Percentiles rank a stretch among this genome's conserved stretches.
Evolutionary conservation across 2,329 filamentous ascomycete genomes (phyloP).

Genomic region (Onygenales sp.): DNA sequence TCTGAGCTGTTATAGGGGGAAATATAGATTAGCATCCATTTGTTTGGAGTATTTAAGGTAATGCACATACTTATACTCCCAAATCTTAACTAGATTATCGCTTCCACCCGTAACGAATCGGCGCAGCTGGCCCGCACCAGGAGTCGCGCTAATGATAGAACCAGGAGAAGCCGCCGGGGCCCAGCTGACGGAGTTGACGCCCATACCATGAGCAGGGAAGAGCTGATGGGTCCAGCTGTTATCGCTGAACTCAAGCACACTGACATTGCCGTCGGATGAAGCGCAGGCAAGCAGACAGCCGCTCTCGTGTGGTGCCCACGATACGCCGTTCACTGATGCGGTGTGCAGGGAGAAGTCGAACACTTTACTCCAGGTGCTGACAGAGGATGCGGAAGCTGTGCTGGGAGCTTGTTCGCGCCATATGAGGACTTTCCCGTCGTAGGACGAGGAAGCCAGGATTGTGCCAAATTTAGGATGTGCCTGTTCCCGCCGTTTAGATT

Average conservation of each 20-base stretch:
- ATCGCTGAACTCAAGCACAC: slow-evolving; percentile 93
- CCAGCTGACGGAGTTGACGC: slow-evolving; percentile 95
- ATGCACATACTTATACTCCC: slow-evolving; percentile 59
- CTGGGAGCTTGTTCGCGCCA: slow-evolving; percentile 70
- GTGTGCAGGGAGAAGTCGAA: slow-evolving; percentile 92
- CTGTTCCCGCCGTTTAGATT: slow-evolving; percentile 20
- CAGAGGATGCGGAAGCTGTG: slow-evolving; percentile 27
- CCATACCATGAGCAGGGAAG: slow-evolving; percentile 85
- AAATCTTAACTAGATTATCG: slow-evolving; percentile 89
- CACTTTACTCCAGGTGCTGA: slow-evolving; percentile 68
- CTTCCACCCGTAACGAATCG: slow-evolving; percentile 91
- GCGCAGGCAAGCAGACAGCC: slow-evolving; percentile 93
- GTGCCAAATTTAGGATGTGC: slow-evolving; percentile 98
- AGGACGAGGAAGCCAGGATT: slow-evolving; percentile 88
- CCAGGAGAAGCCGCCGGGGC: slow-evolving; percentile 77
- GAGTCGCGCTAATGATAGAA: slow-evolving; percentile 67
- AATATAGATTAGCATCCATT: not conserved
- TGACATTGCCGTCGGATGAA: slow-evolving; percentile 86
- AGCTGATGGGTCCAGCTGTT: slow-evolving; percentile 83
- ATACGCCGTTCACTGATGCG: slow-evolving; percentile 90
- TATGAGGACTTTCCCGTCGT: slow-evolving; percentile 97
- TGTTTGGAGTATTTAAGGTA: not conserved
- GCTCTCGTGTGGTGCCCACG: slow-evolving; percentile 94
- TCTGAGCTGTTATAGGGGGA: slow-evolving; percentile 32
- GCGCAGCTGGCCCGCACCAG: slow-evolving; percentile 55